A percentile compares a stretch with the other conserved stretches of the same genome.
Evolutionary conservation across 805 yeast species (phyloP).

Genomic region (Candida ponderosae): DNA sequence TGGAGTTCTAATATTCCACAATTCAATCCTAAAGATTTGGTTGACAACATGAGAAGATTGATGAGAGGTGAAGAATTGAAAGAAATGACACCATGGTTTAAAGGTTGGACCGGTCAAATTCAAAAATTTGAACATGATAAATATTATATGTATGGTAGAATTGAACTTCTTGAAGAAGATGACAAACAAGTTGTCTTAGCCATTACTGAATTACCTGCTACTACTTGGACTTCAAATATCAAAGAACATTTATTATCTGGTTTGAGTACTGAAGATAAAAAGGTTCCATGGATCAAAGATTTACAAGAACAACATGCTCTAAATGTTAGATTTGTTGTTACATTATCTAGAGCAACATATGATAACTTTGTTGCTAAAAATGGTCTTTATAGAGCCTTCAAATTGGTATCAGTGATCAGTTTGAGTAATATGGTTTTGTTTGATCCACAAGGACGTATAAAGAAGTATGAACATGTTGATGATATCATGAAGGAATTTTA

Average conservation of each 20-base stretch:
- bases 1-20: conserved; percentile 95
- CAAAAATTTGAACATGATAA: conserved; percentile 58
- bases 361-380: conserved; percentile 82
- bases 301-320: conserved; percentile 90
- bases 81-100: conserved; percentile 87
- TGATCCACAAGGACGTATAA: conserved; percentile 82
- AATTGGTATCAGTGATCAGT: conserved; percentile 58
- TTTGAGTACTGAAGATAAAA: conserved; percentile 66
- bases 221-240: conserved; percentile 86
- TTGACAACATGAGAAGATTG: conserved; percentile 60
- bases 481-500: conserved; percentile 83
- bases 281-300: conserved; percentile 82
- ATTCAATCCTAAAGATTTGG: conserved; percentile 80
- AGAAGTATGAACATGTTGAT: conserved; percentile 65
- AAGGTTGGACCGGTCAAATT: conserved; percentile 88
- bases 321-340: conserved; percentile 72
- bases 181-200: conserved; percentile 43
- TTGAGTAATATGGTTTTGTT: conserved; percentile 92
- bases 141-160: conserved; percentile 70
- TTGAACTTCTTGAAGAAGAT: conserved; percentile 72
- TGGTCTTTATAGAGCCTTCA: conserved; percentile 82
- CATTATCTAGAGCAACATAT: conserved; percentile 32
- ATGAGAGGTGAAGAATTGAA: conserved; percentile 65
- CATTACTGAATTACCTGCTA: conserved; percentile 88
- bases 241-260: conserved; percentile 78